Conservation (phyloP, 305 asterid species). For the Ajuga reptans region DNA sequence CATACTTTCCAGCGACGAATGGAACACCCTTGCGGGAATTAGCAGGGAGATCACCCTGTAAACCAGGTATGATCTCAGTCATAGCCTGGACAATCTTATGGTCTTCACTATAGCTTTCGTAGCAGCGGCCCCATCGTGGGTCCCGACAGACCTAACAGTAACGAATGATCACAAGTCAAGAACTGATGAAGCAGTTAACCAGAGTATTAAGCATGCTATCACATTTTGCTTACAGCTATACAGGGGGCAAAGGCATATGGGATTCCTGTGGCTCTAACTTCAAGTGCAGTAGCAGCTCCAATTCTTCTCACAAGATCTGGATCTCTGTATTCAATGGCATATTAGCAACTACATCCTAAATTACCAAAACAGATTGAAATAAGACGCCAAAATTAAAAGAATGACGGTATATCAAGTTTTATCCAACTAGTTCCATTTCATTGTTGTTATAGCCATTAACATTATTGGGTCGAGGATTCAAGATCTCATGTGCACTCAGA, state of each 20-base stretch:
- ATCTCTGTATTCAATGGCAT: slow-evolving; percentile 40
- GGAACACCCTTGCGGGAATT: slow-evolving; percentile 32
- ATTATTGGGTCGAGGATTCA: background rate
- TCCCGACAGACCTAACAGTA: slow-evolving; percentile 55
- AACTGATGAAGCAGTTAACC: background rate
- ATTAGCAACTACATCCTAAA: background rate
- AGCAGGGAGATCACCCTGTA: slow-evolving; percentile 56
- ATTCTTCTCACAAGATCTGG: slow-evolving; percentile 60
- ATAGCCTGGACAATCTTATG: slow-evolving; percentile 42
- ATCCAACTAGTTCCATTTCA: background rate
- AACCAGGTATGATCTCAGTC: slow-evolving; percentile 58
- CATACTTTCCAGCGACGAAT: slow-evolving; percentile 40
- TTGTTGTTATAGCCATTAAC: background rate
- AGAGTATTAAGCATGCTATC: background rate
- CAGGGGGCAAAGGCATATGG: slow-evolving; percentile 79
- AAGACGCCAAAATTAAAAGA: background rate
- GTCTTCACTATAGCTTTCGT: slow-evolving; percentile 59
- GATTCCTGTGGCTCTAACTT: slow-evolving; percentile 85
- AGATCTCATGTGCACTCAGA: background rate
- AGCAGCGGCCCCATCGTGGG: slow-evolving; percentile 66
- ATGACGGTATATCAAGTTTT: background rate
- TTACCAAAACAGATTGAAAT: background rate
- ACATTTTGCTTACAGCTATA: slow-evolving; percentile 51
- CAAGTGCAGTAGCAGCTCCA: slow-evolving; percentile 83
- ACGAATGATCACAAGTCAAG: background rate